Base-by-base conservation (phyloP, 2,329 filamentous ascomycete species). In the Claviceps capensis region DNA sequence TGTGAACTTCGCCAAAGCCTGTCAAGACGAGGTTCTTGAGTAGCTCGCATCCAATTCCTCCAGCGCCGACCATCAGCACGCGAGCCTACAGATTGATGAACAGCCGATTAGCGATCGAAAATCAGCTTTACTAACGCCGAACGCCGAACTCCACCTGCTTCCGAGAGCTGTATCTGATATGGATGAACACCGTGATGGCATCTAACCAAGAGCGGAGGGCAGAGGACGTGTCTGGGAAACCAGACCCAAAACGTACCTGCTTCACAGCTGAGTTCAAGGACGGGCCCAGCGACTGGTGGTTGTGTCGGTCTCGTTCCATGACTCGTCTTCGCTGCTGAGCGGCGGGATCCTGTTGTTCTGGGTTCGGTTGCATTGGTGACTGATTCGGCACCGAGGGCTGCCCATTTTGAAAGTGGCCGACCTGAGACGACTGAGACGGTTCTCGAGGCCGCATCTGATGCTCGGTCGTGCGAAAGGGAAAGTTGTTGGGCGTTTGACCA, bases 11-110 rank as follows among this genome's bases (percentile, higher is more conserved):
- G 58, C 88, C 88, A 61, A 95, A 98, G 59, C 91, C 90, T 44
- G 83, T 86, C 48, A 95, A 82, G 45, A 91, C 88, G 53, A 98
- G 82, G 68, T 97, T 95, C 75, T 98, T 98, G 57, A 98, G 81
- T 7, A 98, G 78, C 71, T 98, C 93, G 71, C 93, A 98, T 60
- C 93, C 93, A 64, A 98, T 98, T 56, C 93, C 93, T 56, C 93
- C 93, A 52, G 93, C 93, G 62, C 93, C 93, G 53, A 98, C 91
- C 75, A 98, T 88, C 53, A 98, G 77, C 50, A 96, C 85, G 57
- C 84, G 86, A 55, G 88, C 80, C 89, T 95, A 54, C 49, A 37
- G 26, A 14, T 9, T 11, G 16, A 8, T 17, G 5, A 47, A 37
- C n/a, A 9, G 34, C 11, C 17, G n/a, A 44, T 51, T 51, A 46